Base-by-base conservation (phyloP, 2,329 filamentous ascomycete genomes). In the Botrytis fabae region DNA sequence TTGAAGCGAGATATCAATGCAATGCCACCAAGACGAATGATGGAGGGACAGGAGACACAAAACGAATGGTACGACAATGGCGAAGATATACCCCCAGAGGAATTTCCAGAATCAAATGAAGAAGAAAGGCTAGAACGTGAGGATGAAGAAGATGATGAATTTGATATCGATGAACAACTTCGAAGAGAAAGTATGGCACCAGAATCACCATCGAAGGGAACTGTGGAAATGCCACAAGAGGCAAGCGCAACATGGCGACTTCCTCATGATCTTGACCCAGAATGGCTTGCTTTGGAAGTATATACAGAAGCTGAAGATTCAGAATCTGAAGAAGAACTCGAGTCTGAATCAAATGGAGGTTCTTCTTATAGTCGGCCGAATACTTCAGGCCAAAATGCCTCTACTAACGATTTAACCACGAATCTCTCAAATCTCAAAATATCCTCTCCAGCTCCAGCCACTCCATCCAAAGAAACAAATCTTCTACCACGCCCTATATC, bases 211-310 rank as follows among this genome's bases (percentile, higher is more conserved):
- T 69, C 74, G 5, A 38, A 74, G 69, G 72, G 75, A n/a, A 38
- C 25, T 7, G 40, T 69, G 22, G 73, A 75, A 42, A 28, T 38
- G 35, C 42, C 62, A 44, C 9, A 66, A 18, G 60, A 69, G 4
- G 57, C 75, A 6, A 66, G 76, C n/a, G 42, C 64, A 28, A 59
- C 70, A n/a, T 81, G 79, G 89, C 84, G 86, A 32, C 84, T 93
- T 3, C 90, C 91, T n/a, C 85, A 86, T 6, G 88, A 91, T 68
- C 85, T 93, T 0, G 91, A 93, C 76, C 88, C 89, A 2, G 91
- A 93, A 82, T 93, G 91, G 91, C 86, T 93, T 75, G 91, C 91
- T 0, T 88, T 93, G 64, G 91, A 93, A 81, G 89, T 93, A 14
- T 92, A 90, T 80, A 86, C 85, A 16, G 91, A 93, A 81, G 84